phyloP scores from a whole-genome alignment of 371 early-diverging fungal genomes.

The Rhizopus delemar region DNA sequence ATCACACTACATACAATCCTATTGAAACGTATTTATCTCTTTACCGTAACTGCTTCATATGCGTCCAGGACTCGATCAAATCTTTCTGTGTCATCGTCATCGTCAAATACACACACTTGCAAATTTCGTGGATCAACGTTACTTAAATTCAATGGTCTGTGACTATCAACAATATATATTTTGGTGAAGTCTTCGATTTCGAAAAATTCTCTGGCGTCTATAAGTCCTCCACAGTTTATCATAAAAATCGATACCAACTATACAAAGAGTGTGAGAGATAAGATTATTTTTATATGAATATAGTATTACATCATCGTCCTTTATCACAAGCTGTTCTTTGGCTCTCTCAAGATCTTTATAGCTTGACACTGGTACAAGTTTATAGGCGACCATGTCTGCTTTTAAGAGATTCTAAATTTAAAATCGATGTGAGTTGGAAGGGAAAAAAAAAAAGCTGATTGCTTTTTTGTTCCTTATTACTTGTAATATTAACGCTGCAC shows the following conservation, averaged over 20 bases:
- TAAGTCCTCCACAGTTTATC: conserved; percentile 85
- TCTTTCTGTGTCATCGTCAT: conserved; percentile 69
- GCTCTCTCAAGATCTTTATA: conserved; percentile 66
- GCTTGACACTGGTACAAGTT: conserved; percentile 75
- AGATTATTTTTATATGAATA: neutral
- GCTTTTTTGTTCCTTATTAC: conserved; percentile 36
- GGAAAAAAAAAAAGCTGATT: conserved; percentile 2
- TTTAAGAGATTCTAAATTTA: conserved; percentile 60
- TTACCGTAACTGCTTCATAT: conserved; percentile 65
- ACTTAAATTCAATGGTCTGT: conserved; percentile 81
- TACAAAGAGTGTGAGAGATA: neutral
- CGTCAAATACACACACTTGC: conserved; percentile 77
- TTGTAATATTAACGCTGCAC: conserved; percentile 80
- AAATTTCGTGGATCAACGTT: conserved; percentile 67
- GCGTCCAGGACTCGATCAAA: conserved; percentile 65
- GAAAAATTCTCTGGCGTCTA: conserved; percentile 73
- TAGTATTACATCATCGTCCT: conserved; percentile 32
- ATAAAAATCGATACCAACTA: conserved; percentile 77
- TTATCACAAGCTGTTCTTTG: conserved; percentile 50
- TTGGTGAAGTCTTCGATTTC: conserved; percentile 51
- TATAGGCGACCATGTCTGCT: conserved; percentile 73
- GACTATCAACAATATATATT: conserved; percentile 84
- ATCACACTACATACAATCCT: conserved; percentile 30
- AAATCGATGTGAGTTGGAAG: neutral
- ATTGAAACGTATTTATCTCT: conserved; percentile 3